Percentiles rank a stretch among this genome's conserved stretches.
phyloP scores from a whole-genome alignment of 1,284 basidiomycete species.

The Earliella scabrosa region DNA sequence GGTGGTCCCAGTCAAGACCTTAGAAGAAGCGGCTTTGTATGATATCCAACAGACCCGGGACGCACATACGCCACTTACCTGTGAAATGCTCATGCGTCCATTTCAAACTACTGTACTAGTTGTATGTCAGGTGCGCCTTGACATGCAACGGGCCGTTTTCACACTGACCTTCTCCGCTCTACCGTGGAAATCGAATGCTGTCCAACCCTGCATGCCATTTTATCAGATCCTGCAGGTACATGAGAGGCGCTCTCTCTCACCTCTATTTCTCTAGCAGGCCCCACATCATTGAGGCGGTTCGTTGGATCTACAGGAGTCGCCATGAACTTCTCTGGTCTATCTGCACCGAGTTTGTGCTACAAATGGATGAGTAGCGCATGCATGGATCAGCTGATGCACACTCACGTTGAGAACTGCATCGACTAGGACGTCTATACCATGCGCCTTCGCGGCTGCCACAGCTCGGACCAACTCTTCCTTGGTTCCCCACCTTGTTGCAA shows the following conservation, averaged over 20 bases:
- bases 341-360: conserved; percentile 85
- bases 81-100: conserved; percentile 79
- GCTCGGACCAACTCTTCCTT: conserved; percentile 80
- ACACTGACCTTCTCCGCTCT: conserved; percentile 68
- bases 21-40: not conserved
- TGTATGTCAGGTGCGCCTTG: conserved; percentile 1
- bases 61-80: conserved; percentile 43
- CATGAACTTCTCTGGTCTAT: conserved; percentile 76
- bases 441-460: conserved; percentile 58
- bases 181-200: conserved; percentile 82
- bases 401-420: conserved; percentile 81
- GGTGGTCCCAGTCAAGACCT: conserved; percentile 90
- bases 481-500: conserved; percentile 90
- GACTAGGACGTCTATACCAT: conserved; percentile 70
- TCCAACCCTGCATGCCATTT: conserved; percentile 73
- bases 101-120: conserved; percentile 68
- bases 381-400: not conserved
- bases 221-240: conserved; percentile 7
- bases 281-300: conserved; percentile 62
- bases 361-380: conserved; percentile 7
- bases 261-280: conserved; percentile 72
- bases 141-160: not conserved
- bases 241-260: no score
- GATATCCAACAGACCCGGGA: not conserved
- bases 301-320: conserved; percentile 77